These are phyloP conservation scores for Diospyros kaki DNA, from an alignment of 148 eudicot genomes.

Conservation along the genomic window DNA sequence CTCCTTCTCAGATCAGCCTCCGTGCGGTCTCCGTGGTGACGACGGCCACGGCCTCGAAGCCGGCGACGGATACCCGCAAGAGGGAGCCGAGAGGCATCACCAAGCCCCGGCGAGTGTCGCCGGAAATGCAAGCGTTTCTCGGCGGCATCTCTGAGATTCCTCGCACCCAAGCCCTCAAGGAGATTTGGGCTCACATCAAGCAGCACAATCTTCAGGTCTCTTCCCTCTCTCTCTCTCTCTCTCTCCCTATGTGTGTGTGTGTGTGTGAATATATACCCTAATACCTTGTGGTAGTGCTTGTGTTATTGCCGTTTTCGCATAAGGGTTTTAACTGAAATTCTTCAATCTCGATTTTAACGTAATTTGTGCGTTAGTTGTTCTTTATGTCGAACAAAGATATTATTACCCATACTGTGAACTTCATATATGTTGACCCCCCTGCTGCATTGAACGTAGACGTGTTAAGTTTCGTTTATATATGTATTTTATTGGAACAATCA, in stretches of 20 bases:
- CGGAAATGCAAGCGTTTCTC: constrained; percentile 62
- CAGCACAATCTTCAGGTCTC: constrained; percentile 69
- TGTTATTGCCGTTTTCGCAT: not conserved
- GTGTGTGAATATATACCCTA: not conserved
- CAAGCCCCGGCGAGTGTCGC: constrained; percentile 68
- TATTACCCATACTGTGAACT: too few species aligned
- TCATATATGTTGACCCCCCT: too few species aligned
- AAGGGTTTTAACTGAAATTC: too few species aligned
- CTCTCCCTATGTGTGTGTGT: not conserved
- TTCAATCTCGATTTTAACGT: too few species aligned
- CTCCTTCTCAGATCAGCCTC: constrained; percentile 11
- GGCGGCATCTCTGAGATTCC: constrained; percentile 69
- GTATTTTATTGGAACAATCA: too few species aligned
- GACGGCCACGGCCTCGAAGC: constrained; percentile 30
- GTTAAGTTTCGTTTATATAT: too few species aligned
- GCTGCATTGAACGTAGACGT: too few species aligned
- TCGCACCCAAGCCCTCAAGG: constrained; percentile 70
- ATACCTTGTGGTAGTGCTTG: not conserved
- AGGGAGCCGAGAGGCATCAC: constrained; percentile 73
- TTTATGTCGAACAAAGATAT: too few species aligned
- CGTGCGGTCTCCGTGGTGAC: constrained; percentile 17
- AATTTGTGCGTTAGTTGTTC: too few species aligned
- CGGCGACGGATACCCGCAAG: constrained; percentile 30
- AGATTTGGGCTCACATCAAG: constrained; percentile 90
- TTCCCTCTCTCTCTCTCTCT: constrained; percentile 3